Percentiles rank a stretch among this genome's conserved stretches.
These are phyloP conservation scores for Senna tora DNA, from an alignment of 306 rosid genomes.

Conservation along the genomic window DNA sequence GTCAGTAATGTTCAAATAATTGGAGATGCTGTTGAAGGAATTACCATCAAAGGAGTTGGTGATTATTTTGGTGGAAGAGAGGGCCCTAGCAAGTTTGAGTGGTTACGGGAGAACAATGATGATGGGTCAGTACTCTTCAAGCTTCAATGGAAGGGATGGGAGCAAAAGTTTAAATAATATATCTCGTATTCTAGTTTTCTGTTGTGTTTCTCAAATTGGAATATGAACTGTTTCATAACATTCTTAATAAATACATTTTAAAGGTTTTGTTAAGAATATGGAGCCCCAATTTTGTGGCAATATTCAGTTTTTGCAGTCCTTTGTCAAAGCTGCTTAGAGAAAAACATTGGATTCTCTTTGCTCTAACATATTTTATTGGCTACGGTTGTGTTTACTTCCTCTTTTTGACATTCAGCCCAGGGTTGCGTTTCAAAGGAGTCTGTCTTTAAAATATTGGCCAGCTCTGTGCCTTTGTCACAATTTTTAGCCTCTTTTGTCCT, in stretches of 20 bases:
- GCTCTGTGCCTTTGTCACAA: background rate
- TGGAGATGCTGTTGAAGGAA: constrained; percentile 89
- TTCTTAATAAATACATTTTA: constrained; percentile 17
- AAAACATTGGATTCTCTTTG: background rate
- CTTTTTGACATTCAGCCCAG: background rate
- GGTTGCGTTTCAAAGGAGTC: too few relatives aligned
- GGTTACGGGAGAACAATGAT: constrained; percentile 72
- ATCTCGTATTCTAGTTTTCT: constrained; percentile 18
- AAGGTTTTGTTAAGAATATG: background rate
- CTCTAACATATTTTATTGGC: background rate
- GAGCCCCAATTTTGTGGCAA: background rate
- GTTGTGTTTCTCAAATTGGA: constrained; percentile 30
- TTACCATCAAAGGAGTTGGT: constrained; percentile 80
- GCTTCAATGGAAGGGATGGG: constrained; percentile 13
- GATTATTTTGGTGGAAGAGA: constrained; percentile 98
- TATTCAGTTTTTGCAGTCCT: background rate
- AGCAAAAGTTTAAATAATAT: constrained; percentile 7
- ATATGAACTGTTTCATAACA: constrained; percentile 21
- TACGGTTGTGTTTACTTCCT: background rate
- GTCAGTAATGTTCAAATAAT: constrained; percentile 73
- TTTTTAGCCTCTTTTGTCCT: background rate
- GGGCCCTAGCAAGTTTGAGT: constrained; percentile 99
- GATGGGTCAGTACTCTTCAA: constrained; percentile 67
- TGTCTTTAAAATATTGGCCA: background rate
- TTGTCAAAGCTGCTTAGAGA: background rate